Evolutionary conservation across 257 asterid genomes (phyloP).

Genomic region (Solanum etuberosum): DNA sequence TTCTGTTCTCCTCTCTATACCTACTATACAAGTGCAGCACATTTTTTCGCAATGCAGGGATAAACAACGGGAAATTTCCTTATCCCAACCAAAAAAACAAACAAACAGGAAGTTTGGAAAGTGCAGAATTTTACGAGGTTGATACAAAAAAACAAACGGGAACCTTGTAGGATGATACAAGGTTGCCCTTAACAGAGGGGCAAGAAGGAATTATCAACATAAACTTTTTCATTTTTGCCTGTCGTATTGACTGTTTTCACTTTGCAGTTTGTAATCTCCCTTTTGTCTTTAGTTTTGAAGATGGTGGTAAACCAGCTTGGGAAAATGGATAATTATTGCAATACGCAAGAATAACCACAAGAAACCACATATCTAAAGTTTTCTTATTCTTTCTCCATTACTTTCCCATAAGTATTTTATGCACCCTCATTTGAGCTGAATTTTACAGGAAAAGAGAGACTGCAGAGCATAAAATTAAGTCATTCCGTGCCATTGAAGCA

Average conservation of each 20-base stretch:
- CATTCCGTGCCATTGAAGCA: neutral
- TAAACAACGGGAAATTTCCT: neutral
- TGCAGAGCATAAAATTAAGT: neutral
- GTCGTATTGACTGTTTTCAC: neutral
- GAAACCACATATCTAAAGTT: neutral
- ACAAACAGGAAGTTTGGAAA: neutral
- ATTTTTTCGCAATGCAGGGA: neutral
- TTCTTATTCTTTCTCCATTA: neutral
- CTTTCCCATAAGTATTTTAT: neutral
- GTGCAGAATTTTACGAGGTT: neutral
- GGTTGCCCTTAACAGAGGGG: neutral
- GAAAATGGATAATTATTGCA: neutral
- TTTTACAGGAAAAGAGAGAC: neutral
- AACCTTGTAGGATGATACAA: neutral
- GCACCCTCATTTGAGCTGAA: neutral
- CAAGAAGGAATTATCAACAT: neutral
- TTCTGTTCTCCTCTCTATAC: neutral
- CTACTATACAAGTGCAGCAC: neutral
- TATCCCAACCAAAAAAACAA: neutral
- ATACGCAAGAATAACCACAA: neutral
- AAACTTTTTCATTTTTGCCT: neutral
- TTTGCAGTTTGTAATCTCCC: neutral
- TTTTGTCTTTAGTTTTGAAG: neutral
- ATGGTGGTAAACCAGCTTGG: neutral
- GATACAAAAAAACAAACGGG: neutral